Evolutionary conservation across 495 filamentous ascomycete genomes (phyloP), one percentile per base, ranked within the genome.

Genomic region (Pyronema omphalodes): DNA sequence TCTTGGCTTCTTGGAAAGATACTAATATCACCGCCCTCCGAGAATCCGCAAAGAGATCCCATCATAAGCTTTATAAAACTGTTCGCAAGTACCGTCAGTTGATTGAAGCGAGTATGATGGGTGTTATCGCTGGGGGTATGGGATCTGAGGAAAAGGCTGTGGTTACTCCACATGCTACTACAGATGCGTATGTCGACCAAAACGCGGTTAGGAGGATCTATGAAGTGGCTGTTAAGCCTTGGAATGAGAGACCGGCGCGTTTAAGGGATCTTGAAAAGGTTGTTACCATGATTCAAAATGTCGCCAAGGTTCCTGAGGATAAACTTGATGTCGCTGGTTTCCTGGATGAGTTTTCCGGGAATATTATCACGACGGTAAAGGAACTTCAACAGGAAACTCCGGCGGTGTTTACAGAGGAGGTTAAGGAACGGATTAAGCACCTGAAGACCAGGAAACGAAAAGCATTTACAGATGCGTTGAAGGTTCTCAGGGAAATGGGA

Each of bases 1-100:
- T 88, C 34, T 68, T 96, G 54, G 85, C 86, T 1, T 93, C 84
- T 63, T 96, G 93, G 93, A 91, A 93, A 62, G 93, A 96, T 59
- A 94, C 83, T 18, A 96, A 94, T 57, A 89, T 99, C 50, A 78
- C 83, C 52, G 83, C 86, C 6, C 69, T 99, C 39, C 74, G 78
- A 61, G 88, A 94, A 55, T 94, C 88, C 67, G 86, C 91, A 1
- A 77, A 81, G 62, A 79, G 82, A 53, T 95, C 89, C 7, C 93
- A 96, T 64, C 77, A 82, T 58, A 94, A 93, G 65, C 73, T 99
- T 8, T 89, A 93, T 68, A 89, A 86, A 60, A 69, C 93, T 29
- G 84, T 99, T 49, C 75, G 85, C 47, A 94, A 93, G 68, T 96
- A 93, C 65, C 74, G 91, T 33, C 74, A 71, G 34, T 66, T 84